Base-by-base conservation (phyloP, 1,284 basidiomycete genomes). In the Fomitopsis pinicola region DNA sequence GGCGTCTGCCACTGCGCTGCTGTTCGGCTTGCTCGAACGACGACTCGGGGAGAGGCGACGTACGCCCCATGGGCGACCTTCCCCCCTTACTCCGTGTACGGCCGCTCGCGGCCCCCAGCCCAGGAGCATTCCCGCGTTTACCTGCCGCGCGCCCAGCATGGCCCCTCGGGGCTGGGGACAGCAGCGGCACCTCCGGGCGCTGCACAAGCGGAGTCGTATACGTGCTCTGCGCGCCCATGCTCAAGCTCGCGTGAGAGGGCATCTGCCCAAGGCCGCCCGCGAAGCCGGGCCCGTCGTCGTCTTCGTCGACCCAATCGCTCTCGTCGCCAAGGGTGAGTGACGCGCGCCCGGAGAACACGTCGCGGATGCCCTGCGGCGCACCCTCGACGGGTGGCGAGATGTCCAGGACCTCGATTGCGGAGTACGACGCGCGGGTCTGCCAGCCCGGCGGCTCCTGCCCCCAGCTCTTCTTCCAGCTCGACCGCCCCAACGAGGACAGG, bases 391-490 rank as follows among this genome's bases (percentile, higher is more conserved):
- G 77, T 14, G 86, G 84, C 0, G 82, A 86, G 55, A 91, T 82
- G 12, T 82, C 81, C 19, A 91, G 78, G 8, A 92, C 87, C 72
- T 92, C 91, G 38, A 91, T 78, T 0, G 89, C 86, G 3, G 88
- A 76, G 69, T 88, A 85, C 9, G 84, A 81, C 10, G 84, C 82
- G 12, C 90, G 85, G 46, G 80, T 85, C 67, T 88, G 86, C 91
- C 91, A 93, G 7, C 91, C 90, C 7, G 91, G 91, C 5, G 91
- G 91, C 69, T 93, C 91, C 36, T 87, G 76, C 0, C 91, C 91
- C 91, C 91, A 93, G 8, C 87, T 85, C 73, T 91, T 92, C 79
- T 91, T 92, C 91, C 91, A 93, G 69, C 89, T 89, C 19, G 87
- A 86, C n/a, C 89, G 82, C 28, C 87, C 83, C 42, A 86, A 67